Conservation (phyloP, 257 asterid genomes). For the Jacaranda copaia region DNA sequence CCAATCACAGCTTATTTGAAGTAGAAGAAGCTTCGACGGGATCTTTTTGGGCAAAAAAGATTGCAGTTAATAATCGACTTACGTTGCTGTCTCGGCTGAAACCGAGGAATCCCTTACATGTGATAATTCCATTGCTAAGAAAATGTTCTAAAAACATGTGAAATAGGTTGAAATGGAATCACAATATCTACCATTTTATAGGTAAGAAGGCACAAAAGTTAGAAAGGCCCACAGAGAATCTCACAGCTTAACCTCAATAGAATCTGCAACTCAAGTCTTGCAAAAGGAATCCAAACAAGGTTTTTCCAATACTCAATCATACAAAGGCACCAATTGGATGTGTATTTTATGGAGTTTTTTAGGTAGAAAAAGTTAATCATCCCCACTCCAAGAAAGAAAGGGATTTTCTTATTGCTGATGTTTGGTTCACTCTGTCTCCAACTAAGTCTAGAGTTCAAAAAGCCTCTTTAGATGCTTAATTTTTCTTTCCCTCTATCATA, state of each 20-base stretch:
- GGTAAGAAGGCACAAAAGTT: constrained; percentile 15
- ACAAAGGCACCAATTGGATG: constrained; percentile 38
- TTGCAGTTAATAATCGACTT: too few relatives aligned
- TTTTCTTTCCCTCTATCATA: constrained; percentile 25
- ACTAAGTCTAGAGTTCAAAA: constrained; percentile 38
- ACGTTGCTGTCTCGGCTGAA: too few relatives aligned
- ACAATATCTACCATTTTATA: constrained; percentile 39
- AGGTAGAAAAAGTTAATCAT: constrained; percentile 6
- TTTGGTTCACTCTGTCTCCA: constrained; percentile 28
- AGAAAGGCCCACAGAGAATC: constrained; percentile 46
- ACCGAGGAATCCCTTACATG: too few relatives aligned
- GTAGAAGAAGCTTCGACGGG: too few relatives aligned
- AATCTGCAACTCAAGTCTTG: constrained; percentile 53
- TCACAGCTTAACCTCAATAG: constrained; percentile 42
- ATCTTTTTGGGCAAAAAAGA: too few relatives aligned
- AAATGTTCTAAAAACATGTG: background rate
- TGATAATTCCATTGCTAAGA: too few relatives aligned
- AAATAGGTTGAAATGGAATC: constrained; percentile 42
- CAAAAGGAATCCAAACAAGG: constrained; percentile 36
- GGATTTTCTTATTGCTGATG: constrained; percentile 26
- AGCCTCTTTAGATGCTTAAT: constrained; percentile 41
- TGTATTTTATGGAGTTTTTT: constrained; percentile 10
- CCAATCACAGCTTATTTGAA: too few relatives aligned
- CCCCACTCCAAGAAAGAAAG: background rate
- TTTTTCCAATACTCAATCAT: constrained; percentile 42